A percentile compares a stretch with the other conserved stretches of the same genome.
Conservation (phyloP, 2,329 filamentous ascomycete genomes). For the Emericellopsis atlantica region DNA sequence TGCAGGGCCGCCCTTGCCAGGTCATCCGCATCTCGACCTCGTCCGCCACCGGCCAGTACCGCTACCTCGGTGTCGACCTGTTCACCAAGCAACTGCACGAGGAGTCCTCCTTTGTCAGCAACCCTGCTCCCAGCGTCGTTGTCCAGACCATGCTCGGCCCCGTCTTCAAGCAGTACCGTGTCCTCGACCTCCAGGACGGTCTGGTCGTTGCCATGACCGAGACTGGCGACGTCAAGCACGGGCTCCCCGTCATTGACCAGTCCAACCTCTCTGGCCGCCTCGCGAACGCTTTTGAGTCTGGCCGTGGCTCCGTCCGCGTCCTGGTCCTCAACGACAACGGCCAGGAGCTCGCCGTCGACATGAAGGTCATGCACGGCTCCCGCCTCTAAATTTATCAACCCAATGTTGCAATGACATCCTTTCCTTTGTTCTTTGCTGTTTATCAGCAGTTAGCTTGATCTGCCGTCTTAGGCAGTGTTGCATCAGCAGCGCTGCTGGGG, state of each 20-base stretch:
- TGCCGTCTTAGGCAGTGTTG: too few species aligned
- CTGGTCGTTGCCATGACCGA: slow-evolving; percentile 95
- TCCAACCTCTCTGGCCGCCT: slow-evolving; percentile 77
- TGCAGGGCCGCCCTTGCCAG: slow-evolving; percentile 98
- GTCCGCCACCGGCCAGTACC: slow-evolving; percentile 95
- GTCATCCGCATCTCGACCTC: slow-evolving; percentile 99
- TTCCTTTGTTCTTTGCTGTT: too few species aligned
- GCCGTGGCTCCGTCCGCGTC: slow-evolving; percentile 86
- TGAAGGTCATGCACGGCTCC: slow-evolving; percentile 89
- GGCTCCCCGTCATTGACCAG: slow-evolving; percentile 87
- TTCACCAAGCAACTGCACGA: slow-evolving; percentile 99
- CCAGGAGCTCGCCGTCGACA: slow-evolving; percentile 92
- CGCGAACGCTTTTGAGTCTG: slow-evolving; percentile 72
- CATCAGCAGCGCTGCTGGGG: too few species aligned
- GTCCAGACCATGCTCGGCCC: slow-evolving; percentile 99
- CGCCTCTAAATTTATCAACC: slow-evolving; percentile 37
- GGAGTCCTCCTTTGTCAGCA: slow-evolving; percentile 95
- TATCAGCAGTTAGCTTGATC: too few species aligned
- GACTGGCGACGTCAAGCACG: slow-evolving; percentile 96
- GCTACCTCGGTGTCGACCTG: slow-evolving; percentile 98
- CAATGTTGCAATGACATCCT: too few species aligned
- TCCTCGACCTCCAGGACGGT: slow-evolving; percentile 88
- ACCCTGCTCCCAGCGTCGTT: slow-evolving; percentile 89
- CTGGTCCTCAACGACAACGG: slow-evolving; percentile 91
- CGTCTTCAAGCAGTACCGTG: slow-evolving; percentile 99